These are phyloP conservation scores for Neonectria punicea DNA, from an alignment of 2,329 filamentous ascomycete species.

Conservation along the genomic window DNA sequence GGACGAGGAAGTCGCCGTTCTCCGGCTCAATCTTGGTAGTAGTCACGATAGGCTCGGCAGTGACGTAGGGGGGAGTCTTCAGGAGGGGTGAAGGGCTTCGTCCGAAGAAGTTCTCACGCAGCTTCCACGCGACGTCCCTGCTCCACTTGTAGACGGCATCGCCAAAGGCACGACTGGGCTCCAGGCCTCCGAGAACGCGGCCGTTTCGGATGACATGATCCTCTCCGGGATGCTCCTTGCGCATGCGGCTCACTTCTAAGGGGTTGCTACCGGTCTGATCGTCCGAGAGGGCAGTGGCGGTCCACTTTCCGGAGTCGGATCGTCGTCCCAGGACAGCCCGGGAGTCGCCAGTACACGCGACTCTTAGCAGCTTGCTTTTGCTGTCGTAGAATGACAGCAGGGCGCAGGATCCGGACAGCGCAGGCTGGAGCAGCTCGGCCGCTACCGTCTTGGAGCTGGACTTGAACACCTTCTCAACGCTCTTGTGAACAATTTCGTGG, in stretches of 20 bases:
- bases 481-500: slow-evolving; percentile 93
- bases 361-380: slow-evolving; percentile 84
- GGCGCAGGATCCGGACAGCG: slow-evolving; percentile 95
- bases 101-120: slow-evolving; percentile 89
- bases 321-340: slow-evolving; percentile 90
- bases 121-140: slow-evolving; percentile 81
- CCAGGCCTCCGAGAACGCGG: slow-evolving; percentile 88
- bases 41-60: slow-evolving; percentile 93
- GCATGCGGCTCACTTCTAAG: slow-evolving; percentile 84
- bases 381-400: slow-evolving; percentile 97
- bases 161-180: slow-evolving; percentile 94
- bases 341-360: slow-evolving; percentile 97
- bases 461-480: slow-evolving; percentile 90
- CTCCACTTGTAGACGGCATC: slow-evolving; percentile 98
- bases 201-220: slow-evolving; percentile 88
- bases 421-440: slow-evolving; percentile 90
- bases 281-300: slow-evolving; percentile 85
- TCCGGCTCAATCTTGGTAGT: slow-evolving; percentile 91
- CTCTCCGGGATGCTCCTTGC: slow-evolving; percentile 88
- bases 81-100: slow-evolving; percentile 79
- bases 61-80: slow-evolving; percentile 95
- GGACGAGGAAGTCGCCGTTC: slow-evolving; percentile 92
- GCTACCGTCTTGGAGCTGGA: slow-evolving; percentile 90
- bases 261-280: slow-evolving; percentile 94
- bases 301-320: slow-evolving; percentile 86